Evolutionary conservation across 1,284 basidiomycete genomes (phyloP).

Genomic region (Leccinum insigne): DNA sequence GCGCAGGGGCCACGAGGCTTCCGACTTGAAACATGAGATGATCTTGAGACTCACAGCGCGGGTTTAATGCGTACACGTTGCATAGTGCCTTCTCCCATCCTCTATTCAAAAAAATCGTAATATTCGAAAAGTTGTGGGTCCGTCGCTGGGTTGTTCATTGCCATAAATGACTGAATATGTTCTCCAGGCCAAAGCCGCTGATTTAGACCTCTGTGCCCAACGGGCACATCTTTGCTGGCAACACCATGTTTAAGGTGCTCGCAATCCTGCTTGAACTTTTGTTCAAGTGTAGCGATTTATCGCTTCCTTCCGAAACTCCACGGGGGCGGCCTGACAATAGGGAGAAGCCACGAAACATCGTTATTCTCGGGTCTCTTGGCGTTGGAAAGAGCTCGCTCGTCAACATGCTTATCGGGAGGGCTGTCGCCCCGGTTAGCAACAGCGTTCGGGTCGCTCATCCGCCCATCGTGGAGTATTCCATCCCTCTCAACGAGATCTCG

Average conservation of each 20-base stretch:
- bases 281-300: not conserved
- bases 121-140: conserved; percentile 5
- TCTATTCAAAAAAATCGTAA: not conserved
- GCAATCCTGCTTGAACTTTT: not conserved
- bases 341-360: conserved; percentile 19
- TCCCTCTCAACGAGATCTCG: conserved; percentile 13
- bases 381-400: conserved; percentile 32
- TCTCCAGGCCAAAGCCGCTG: not conserved
- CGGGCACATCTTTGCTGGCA: not conserved
- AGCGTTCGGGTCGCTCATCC: conserved; percentile 22
- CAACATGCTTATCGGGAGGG: conserved; percentile 26
- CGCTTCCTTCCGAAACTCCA: not conserved
- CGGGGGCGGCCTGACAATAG: conserved; percentile 6
- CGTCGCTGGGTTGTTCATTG: not conserved
- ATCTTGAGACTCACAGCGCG: not conserved
- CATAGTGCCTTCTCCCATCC: not conserved
- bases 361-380: conserved; percentile 30
- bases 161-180: not conserved
- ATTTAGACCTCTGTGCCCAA: not conserved
- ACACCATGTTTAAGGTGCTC: conserved; percentile 1
- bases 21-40: not conserved
- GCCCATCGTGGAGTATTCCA: conserved; percentile 18
- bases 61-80: conserved; percentile 6
- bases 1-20: conserved; percentile 18
- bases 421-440: conserved; percentile 24